phyloP scores from a whole-genome alignment of 768 basidiomycete genomes.

The Leccinum subgranulosum region DNA sequence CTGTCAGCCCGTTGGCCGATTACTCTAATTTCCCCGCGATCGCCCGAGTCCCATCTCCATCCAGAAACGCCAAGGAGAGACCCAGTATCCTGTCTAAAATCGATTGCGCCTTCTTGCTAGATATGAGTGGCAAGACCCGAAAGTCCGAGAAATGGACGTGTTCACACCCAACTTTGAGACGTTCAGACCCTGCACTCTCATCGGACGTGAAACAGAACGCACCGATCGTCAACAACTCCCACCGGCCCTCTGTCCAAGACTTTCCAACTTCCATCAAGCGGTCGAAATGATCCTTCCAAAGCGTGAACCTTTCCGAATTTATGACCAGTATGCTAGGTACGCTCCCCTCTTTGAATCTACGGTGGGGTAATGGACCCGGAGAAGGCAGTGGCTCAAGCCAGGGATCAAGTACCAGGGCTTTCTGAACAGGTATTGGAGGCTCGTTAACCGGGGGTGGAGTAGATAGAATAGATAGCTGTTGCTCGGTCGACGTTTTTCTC shows the following conservation, averaged over 20 bases:
- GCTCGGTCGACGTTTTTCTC: not conserved
- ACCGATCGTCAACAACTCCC: constrained; percentile 50
- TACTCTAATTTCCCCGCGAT: constrained; percentile 9
- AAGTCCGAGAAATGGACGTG: constrained; percentile 32
- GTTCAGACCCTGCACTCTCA: not conserved
- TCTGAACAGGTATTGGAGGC: constrained; percentile 48
- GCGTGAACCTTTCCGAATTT: constrained; percentile 74
- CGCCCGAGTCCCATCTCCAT: constrained; percentile 4
- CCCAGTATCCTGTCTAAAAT: constrained; percentile 21
- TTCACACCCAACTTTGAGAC: constrained; percentile 19
- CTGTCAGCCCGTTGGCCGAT: constrained; percentile 25
- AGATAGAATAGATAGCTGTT: constrained; percentile 56
- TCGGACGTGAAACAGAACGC: constrained; percentile 9
- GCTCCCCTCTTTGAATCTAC: constrained; percentile 2
- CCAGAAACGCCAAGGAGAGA: constrained; percentile 24
- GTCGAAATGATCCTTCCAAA: constrained; percentile 74
- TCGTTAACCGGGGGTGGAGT: constrained; percentile 41
- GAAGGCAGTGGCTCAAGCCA: constrained; percentile 77
- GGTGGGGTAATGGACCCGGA: constrained; percentile 43
- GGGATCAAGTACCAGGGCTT: constrained; percentile 71
- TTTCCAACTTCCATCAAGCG: constrained; percentile 52
- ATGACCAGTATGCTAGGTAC: constrained; percentile 56
- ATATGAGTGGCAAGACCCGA: constrained; percentile 18
- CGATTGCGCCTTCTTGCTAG: constrained; percentile 16
- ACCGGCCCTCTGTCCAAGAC: constrained; percentile 49